These are phyloP conservation scores for Lasiodiplodia sp. DNA, from an alignment of 2,329 filamentous ascomycete species.

Conservation along the genomic window DNA sequence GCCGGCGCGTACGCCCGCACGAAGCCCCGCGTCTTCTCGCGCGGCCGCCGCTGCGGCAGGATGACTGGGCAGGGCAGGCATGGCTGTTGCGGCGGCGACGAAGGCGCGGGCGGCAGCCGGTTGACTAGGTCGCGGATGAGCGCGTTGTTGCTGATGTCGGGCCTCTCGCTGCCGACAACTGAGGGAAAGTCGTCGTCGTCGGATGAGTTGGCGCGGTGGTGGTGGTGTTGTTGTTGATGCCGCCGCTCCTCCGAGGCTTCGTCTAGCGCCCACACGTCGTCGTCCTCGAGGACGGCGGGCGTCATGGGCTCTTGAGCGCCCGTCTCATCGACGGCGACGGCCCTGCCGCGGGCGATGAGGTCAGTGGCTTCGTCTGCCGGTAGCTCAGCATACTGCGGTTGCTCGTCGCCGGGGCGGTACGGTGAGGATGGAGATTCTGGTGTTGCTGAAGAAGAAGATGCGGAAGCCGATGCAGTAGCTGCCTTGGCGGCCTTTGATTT, in stretches of 20 bases:
- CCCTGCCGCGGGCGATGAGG: conserved; percentile 2
- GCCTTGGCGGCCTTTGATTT: background rate
- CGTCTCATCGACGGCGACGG: background rate
- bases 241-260: conserved; percentile 21
- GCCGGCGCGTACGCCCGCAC: conserved; percentile 61
- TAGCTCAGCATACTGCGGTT: background rate
- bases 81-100: background rate
- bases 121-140: conserved; percentile 7
- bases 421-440: background rate
- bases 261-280: conserved; percentile 23
- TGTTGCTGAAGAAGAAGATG: background rate
- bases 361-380: background rate
- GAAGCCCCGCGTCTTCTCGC: conserved; percentile 58
- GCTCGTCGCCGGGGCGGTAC: background rate
- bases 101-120: background rate
- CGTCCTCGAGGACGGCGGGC: conserved; percentile 8
- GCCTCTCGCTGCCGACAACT: background rate
- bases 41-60: conserved; percentile 60
- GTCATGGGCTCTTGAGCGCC: background rate
- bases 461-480: background rate
- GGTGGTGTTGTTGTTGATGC: background rate
- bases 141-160: conserved; percentile 6
- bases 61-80: conserved; percentile 52
- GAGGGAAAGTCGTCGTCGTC: background rate
- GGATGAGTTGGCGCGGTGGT: background rate